Evolutionary conservation across 257 asterid species (phyloP), one percentile per base, ranked within the genome.

Genomic region (Schizonepeta tenuifolia): DNA sequence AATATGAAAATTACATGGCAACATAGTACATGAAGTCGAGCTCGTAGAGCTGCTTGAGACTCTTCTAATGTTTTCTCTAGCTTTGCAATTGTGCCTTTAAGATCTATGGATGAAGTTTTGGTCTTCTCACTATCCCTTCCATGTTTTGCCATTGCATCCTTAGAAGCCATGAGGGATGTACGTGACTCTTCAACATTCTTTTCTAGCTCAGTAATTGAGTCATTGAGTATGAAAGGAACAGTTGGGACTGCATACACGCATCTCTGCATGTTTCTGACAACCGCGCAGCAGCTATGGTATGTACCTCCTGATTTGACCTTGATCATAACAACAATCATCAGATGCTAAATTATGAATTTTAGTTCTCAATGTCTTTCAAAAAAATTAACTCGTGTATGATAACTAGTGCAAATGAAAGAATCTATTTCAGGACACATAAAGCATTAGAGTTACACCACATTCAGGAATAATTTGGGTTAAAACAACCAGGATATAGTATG

Each of bases 271-370:
- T 86, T 83, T 81, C 83, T 87, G 43, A 92, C 96, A 76, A 88
- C 89, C 78, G 85, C 89, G 72, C 99, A 95, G 82, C 99, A 95
- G 79, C 99, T 92, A 59, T 90, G 88, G 81, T 88, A 95, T 66
- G 87, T 69, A 31, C 80, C 80, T 73, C 90, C 95, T 61, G 90
- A 83, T 85, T 90, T 87, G 46, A 95, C 98, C 98, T 94, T 66
- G 22, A 80, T 69, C 71, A 74, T 55, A 83, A 62, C 21, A 61
- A 77, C 59, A 80, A 68, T 53, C 56, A 53, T 65, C 69, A 72
- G 75, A 77, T 59, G 68, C 78, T 75, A 78, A 61, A 38, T 65
- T 43, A 70, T 71, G 61, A 81, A 51, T 53, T 44, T 15, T 24
- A 67, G 43, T n/a, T 17, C 38, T 49, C 61, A 69, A 22, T 14